Evolutionary conservation across 306 rosid species (phyloP), one percentile per base, ranked within the genome.

Genomic region (barrel medic (Medicago truncatula)): DNA sequence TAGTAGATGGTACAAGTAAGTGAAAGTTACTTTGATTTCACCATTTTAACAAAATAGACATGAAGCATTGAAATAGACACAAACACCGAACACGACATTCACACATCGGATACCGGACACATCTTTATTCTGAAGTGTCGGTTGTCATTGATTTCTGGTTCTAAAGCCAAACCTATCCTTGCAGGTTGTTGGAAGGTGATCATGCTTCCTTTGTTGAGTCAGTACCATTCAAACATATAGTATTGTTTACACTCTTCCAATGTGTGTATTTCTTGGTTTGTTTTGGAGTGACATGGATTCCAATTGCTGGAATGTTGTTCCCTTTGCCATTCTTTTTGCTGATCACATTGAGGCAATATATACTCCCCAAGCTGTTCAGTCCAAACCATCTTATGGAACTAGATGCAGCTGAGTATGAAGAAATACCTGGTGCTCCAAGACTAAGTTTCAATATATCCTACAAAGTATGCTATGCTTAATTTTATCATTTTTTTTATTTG

Each of bases 401-500:
- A 17, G 96, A 92, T 31, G 96, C 94, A 2, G 92, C 94, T 40
- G 97, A 90, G 64, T 92, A 89, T 74, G 96, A 92, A 81, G 94
- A 92, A 86, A 78, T 88, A 17, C 78, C 83, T 5, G 89, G 85
- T 66, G 78, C 89, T 74, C 86, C 86, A 10, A 41, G 40, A 66
- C 76, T 34, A 36, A 82, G 86, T 56, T 81, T 82, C 74, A 80
- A 71, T 61, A 13, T 64, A n/a, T 76, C 91, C 75, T 71, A 74
- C 28, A 75, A 41, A 82, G 96, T 90, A 87, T 46, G 58, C 4
- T 12, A 72, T 74, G 71, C 39, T 73, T 8, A 18, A n/a, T 41
- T 53, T 49, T 47, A 66, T 63, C 43, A 14, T 61, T 38, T 59
- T 53, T 46, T 46, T 46, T 13, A n/a, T 7, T n/a, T n/a, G 20